Evolutionary conservation across 2,329 filamentous ascomycete genomes (phyloP), one percentile per base, ranked within the genome.

Genomic region (Colletotrichum orchidophilum): DNA sequence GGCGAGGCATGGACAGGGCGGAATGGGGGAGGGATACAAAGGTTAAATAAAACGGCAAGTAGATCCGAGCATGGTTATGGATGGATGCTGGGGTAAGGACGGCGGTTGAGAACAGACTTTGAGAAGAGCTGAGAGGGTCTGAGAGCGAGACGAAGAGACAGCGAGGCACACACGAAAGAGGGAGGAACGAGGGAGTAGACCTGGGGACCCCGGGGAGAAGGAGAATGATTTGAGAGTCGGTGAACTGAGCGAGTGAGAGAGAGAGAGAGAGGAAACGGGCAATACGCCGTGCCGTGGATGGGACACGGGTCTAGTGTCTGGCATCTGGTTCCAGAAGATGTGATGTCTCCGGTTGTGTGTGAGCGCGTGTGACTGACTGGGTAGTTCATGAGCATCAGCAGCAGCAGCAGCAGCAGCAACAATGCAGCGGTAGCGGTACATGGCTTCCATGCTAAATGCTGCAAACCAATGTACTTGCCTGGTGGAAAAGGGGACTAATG

Each of bases 81-180:
- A 63, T 39, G 33, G 33, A 15, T 29, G 26, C 39, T 26, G 49
- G 60, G 31, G n/a, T 26, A 70, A 24, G 50, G 63, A 67, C 24
- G 39, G 39, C 39, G 68, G 68, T 50, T 50, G 42, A 67, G 68
- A 62, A 67, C 57, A 71, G 63, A 71, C 63, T 71, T 66, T 71
- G 27, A 50, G 24, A 46, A 35, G 55, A 66, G 55, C 63, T 66
- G 62, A 49, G 26, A 39, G 33, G 61, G 66, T 35, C 42, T 31
- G 18, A 65, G 60, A 65, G 46, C 42, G 35, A 50, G 27, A 61
- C 39, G 27, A n/a, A 61, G 58, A 33, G 18, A 46, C 57, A 46
- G 39, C 8, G 26, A 52, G 26, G 49, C 26, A 61, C 58, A 11
- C 7, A 26, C 39, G 15, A 49, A 15, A 26, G 60, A 11, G 21